A percentile compares a stretch with the other conserved stretches of the same genome.
These are phyloP conservation scores for Lasiodiplodia sp. DNA, from an alignment of 2,329 filamentous ascomycete genomes.

Conservation along the genomic window DNA sequence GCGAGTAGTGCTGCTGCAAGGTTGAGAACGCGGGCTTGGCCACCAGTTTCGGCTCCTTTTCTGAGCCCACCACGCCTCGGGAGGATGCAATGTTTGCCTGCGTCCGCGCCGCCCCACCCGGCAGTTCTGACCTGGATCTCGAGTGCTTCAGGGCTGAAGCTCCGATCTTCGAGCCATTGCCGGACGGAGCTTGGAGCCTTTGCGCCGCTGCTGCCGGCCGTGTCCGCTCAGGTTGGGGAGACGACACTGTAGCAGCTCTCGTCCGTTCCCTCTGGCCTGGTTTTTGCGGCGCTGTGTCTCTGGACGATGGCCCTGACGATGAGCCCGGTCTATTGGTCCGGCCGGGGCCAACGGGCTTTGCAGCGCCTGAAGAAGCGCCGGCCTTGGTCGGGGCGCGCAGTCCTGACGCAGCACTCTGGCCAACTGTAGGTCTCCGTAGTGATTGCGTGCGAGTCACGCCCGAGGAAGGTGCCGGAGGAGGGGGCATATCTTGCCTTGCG, in stretches of 20 bases:
- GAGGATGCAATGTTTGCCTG: not conserved
- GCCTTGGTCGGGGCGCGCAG: conserved; percentile 15
- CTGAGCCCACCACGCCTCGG: not conserved
- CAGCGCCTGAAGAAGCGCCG: not conserved
- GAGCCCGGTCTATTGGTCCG: conserved; percentile 17
- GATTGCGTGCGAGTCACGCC: conserved; percentile 26
- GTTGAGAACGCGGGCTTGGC: conserved; percentile 43
- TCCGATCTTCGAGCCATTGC: conserved; percentile 7
- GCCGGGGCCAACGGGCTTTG: not conserved
- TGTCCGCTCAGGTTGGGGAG: conserved; percentile 12
- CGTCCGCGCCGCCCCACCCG: conserved; percentile 7
- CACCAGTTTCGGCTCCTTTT: conserved; percentile 27
- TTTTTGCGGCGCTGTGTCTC: not conserved
- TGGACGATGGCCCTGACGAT: not conserved
- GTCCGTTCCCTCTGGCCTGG: conserved; percentile 5
- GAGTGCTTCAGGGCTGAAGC: conserved; percentile 11
- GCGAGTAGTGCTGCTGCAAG: conserved; percentile 50
- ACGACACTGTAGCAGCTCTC: conserved; percentile 23
- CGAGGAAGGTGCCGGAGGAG: not conserved
- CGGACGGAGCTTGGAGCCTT: not conserved
- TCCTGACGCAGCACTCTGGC: not conserved
- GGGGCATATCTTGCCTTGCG: conserved; percentile 4
- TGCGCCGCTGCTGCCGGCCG: conserved; percentile 1
- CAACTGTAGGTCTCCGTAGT: conserved; percentile 10
- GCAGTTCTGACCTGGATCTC: conserved; percentile 24